Evolutionary conservation across 2,329 filamentous ascomycete species (phyloP), one percentile per base, ranked within the genome.

Genomic region (Pezicula neosporulosa): DNA sequence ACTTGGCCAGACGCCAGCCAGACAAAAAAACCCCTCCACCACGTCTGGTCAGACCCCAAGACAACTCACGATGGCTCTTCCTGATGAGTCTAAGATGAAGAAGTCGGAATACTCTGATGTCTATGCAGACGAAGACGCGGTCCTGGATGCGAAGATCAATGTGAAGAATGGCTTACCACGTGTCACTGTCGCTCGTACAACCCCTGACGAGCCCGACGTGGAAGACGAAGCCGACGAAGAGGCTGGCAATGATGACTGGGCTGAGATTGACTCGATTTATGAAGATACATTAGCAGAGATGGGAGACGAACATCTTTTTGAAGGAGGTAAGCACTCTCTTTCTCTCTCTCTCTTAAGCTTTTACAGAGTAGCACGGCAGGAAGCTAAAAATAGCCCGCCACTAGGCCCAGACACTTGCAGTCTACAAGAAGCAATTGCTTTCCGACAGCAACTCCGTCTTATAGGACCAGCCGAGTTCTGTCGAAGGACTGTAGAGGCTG

Each of bases 401-500:
- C 39, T 43, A 63, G 61, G 52, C 24, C 53, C 58, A 30, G 58
- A 64, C 24, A 44, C 52, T 24, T 89, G 86, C 70, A 84, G 83
- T 1, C 74, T 83, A 10, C 81, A 88, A 56, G 87, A 96, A 71
- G 83, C 87, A 24, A 73, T 79, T 53, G 74, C 76, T 16, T 87
- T 85, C 65, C 84, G 88, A 58, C 80, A 85, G 61, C 79, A 87
- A 56, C 77, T 96, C 53, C 87, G 87, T 65, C 77, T 83, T 48
- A 76, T 91, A 55, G 92, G 92, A n/a, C 87, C 89, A 19, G 80
- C 83, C 54, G 79, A 86, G 54, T 96, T 97, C 68, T 83, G 89
- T 64, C 76, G 83, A 60, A 78, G 85, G 60, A 91, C 87, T 30
- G 76, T 95, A 47, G 82, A 84, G 56, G 77, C 78, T 48, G 83